Conservation (phyloP, 164 flowering plant species). For the Akebia trifoliata region DNA sequence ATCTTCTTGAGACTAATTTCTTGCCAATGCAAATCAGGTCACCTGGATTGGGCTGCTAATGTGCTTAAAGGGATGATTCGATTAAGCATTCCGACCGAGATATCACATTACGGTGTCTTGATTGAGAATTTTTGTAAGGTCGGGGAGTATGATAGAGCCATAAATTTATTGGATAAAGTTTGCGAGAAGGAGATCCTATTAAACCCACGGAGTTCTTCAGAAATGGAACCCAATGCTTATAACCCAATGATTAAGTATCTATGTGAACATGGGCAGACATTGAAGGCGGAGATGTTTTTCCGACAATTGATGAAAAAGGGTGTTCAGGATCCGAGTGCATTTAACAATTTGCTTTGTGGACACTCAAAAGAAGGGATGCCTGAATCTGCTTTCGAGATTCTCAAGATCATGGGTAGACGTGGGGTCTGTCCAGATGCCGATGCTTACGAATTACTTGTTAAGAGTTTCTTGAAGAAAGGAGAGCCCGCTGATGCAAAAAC, state of each 20-base stretch:
- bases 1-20: conserved; percentile 55
- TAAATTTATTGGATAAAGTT: conserved; percentile 62
- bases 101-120: conserved; percentile 84
- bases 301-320: conserved; percentile 70
- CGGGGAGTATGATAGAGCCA: conserved; percentile 54
- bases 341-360: conserved; percentile 70
- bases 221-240: conserved; percentile 67
- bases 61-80: conserved; percentile 75
- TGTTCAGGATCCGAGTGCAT: conserved; percentile 59
- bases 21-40: conserved; percentile 54
- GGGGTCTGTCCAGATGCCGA: conserved; percentile 46
- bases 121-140: conserved; percentile 69
- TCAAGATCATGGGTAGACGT: conserved; percentile 77
- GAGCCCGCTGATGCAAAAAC: conserved; percentile 84
- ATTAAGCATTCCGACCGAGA: conserved; percentile 68
- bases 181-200: conserved; percentile 68
- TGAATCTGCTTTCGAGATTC: conserved; percentile 61
- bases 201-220: conserved; percentile 43
- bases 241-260: conserved; percentile 67
- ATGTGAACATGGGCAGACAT: conserved; percentile 61
- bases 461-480: conserved; percentile 65
- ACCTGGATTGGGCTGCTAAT: conserved; percentile 66
- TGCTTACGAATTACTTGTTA: conserved; percentile 19
- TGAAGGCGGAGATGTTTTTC: conserved; percentile 60
- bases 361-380: conserved; percentile 73